Conservation (phyloP, 2,329 filamentous ascomycete genomes). For the Pseudocercospora fuligena region DNA sequence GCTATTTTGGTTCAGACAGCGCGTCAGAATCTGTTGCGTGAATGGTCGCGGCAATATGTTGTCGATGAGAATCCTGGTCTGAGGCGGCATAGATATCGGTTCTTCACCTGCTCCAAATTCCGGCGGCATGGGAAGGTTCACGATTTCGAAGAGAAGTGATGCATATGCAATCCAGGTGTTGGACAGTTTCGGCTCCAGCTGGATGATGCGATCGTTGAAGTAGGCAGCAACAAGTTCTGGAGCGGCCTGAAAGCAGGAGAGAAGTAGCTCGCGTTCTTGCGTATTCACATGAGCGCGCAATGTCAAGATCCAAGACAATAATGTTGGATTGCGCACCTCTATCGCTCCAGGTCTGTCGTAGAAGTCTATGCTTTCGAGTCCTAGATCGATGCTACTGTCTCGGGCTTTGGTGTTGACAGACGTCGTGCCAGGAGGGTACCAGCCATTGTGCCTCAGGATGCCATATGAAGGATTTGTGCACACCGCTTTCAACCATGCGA, state of each 20-base stretch:
- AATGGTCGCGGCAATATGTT: constrained; percentile 84
- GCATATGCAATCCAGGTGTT: constrained; percentile 95
- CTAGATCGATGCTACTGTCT: constrained; percentile 59
- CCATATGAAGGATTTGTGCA: constrained; percentile 78
- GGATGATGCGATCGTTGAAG: constrained; percentile 80
- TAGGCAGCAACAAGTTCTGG: constrained; percentile 90
- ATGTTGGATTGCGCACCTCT: constrained; percentile 76
- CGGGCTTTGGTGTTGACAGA: constrained; percentile 43
- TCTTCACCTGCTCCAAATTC: constrained; percentile 66
- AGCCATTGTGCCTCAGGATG: constrained; percentile 76
- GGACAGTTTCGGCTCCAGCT: constrained; percentile 88
- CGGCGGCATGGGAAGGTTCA: constrained; percentile 73
- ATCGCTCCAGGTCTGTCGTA: constrained; percentile 63
- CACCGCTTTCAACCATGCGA: constrained; percentile 74
- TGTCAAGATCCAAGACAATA: constrained; percentile 78
- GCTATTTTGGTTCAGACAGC: constrained; percentile 77
- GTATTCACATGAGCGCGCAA: constrained; percentile 82
- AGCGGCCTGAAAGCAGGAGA: constrained; percentile 77
- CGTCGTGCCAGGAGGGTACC: constrained; percentile 71
- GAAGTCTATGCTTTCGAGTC: constrained; percentile 71
- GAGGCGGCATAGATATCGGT: constrained; percentile 73
- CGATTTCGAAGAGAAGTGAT: constrained; percentile 80
- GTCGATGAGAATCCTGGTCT: constrained; percentile 77
- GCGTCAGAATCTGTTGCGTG: constrained; percentile 76
- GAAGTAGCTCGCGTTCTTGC: constrained; percentile 79